Conservation (phyloP, 345 rosid genomes). For the Pistacia integerrima region DNA sequence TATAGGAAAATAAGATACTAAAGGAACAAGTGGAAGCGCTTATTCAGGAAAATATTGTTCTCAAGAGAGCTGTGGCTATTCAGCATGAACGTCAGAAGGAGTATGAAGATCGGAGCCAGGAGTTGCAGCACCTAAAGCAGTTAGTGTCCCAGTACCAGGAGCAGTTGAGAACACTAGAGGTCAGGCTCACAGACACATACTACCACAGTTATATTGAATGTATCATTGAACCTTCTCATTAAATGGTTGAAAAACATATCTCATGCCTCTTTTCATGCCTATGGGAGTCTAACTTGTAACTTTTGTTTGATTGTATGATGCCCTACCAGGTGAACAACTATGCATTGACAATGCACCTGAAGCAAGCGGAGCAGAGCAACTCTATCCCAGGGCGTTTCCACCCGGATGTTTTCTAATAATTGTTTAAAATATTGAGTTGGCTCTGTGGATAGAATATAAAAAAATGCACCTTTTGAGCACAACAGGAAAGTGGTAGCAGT, state of each 20-base stretch:
- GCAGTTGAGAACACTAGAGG: constrained; percentile 84
- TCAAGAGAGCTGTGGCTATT: constrained; percentile 77
- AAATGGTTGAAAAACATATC: neutral
- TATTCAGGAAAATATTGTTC: constrained; percentile 68
- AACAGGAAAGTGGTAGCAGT: neutral
- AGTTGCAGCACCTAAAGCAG: constrained; percentile 75
- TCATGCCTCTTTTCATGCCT: neutral
- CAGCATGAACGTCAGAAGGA: constrained; percentile 86
- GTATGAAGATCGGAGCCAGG: constrained; percentile 57
- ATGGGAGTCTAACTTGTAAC: neutral
- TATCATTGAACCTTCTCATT: neutral
- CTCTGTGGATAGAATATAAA: constrained; percentile 10
- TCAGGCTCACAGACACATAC: constrained; percentile 21
- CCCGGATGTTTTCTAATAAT: constrained; percentile 71
- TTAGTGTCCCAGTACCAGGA: constrained; percentile 78
- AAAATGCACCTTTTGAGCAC: neutral
- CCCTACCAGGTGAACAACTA: constrained; percentile 60
- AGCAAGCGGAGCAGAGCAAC: constrained; percentile 51
- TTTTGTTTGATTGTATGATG: constrained; percentile 1
- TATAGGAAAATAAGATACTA: constrained; percentile 64
- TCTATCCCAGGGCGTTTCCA: constrained; percentile 67
- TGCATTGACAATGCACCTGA: constrained; percentile 73
- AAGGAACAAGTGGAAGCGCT: constrained; percentile 72
- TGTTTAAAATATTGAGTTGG: neutral
- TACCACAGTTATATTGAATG: neutral